Conservation (phyloP, 805 yeast species). For the Torulaspora delbrueckii region DNA sequence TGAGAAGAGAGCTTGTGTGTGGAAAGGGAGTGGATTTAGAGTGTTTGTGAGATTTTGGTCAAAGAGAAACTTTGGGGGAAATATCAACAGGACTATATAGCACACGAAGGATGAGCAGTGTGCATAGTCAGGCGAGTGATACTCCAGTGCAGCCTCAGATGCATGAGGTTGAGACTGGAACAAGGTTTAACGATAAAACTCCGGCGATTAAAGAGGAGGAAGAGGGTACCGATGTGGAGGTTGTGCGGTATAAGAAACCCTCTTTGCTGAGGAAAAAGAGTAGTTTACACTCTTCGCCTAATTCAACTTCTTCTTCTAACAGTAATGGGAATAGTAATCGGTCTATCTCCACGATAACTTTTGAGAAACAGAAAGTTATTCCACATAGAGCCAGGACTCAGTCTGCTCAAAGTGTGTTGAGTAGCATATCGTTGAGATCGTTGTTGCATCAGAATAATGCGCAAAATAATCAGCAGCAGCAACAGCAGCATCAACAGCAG, state of each 20-base stretch:
- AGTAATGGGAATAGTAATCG: slow-evolving; percentile 12
- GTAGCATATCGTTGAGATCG: slow-evolving; percentile 62
- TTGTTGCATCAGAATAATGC: slow-evolving; percentile 50
- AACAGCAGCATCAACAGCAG: slow-evolving; percentile 9
- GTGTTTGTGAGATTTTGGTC: background rate
- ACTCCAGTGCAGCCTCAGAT: slow-evolving; percentile 7
- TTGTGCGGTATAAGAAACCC: slow-evolving; percentile 1
- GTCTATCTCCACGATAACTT: slow-evolving; percentile 30
- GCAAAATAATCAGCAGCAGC: slow-evolving; percentile 8
- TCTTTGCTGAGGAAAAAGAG: slow-evolving; percentile 4
- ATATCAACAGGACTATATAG: background rate
- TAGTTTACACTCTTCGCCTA: slow-evolving; percentile 9
- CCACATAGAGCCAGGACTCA: slow-evolving; percentile 39
- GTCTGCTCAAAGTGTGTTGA: slow-evolving; percentile 40
- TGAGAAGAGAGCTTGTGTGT: background rate
- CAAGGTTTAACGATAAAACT: slow-evolving; percentile 9
- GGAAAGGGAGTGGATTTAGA: background rate
- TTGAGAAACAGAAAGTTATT: slow-evolving; percentile 61
- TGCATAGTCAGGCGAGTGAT: slow-evolving; percentile 25
- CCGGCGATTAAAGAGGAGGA: slow-evolving; percentile 22
- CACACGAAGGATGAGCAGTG: slow-evolving; percentile 20
- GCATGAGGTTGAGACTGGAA: slow-evolving; percentile 4
- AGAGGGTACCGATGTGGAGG: slow-evolving; percentile 13
- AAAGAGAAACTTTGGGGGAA: background rate
- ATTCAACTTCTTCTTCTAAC: slow-evolving; percentile 10